phyloP scores from a whole-genome alignment of 768 basidiomycete genomes.

The Plicaturopsis crispa region DNA sequence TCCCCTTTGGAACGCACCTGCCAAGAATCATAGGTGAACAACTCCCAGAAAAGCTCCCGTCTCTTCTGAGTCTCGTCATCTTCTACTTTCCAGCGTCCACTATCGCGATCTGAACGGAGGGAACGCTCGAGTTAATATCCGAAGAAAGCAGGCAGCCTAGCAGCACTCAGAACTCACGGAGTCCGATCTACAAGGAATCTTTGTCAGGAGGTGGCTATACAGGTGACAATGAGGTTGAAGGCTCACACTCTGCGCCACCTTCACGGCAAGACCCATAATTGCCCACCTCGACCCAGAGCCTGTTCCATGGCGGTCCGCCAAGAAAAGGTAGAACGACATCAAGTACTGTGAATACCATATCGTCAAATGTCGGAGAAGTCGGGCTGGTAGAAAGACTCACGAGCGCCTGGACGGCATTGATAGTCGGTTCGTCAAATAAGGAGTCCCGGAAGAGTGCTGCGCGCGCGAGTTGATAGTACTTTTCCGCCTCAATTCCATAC shows the following conservation, averaged over 20 bases:
- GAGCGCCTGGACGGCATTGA: slow-evolving; percentile 60
- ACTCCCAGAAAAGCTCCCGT: slow-evolving; percentile 65
- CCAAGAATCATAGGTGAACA: slow-evolving; percentile 29
- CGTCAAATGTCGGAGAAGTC: slow-evolving; percentile 19
- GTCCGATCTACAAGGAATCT: slow-evolving; percentile 45
- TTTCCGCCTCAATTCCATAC: slow-evolving; percentile 62
- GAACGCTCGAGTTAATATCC: slow-evolving; percentile 1
- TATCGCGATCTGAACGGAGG: slow-evolving; percentile 49
- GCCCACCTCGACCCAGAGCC: slow-evolving; percentile 60
- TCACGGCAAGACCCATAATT: slow-evolving; percentile 63
- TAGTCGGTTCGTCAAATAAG: slow-evolving; percentile 61
- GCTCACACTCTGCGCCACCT: slow-evolving; percentile 64
- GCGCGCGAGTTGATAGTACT: slow-evolving; percentile 60
- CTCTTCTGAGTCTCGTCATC: slow-evolving; percentile 55
- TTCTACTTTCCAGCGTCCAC: slow-evolving; percentile 55
- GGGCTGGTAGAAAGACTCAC: slow-evolving; percentile 46
- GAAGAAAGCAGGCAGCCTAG: neutral
- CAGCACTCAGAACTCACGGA: slow-evolving; percentile 45
- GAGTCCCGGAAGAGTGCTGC: slow-evolving; percentile 58
- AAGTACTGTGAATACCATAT: slow-evolving; percentile 43
- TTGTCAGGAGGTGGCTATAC: slow-evolving; percentile 9
- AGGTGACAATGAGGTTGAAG: slow-evolving; percentile 2
- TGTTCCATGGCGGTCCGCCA: slow-evolving; percentile 61
- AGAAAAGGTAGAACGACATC: slow-evolving; percentile 65
- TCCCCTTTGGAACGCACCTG: slow-evolving; percentile 17